These are phyloP conservation scores for Microdochium nivale DNA, from an alignment of 2,329 filamentous ascomycete species.

Conservation along the genomic window DNA sequence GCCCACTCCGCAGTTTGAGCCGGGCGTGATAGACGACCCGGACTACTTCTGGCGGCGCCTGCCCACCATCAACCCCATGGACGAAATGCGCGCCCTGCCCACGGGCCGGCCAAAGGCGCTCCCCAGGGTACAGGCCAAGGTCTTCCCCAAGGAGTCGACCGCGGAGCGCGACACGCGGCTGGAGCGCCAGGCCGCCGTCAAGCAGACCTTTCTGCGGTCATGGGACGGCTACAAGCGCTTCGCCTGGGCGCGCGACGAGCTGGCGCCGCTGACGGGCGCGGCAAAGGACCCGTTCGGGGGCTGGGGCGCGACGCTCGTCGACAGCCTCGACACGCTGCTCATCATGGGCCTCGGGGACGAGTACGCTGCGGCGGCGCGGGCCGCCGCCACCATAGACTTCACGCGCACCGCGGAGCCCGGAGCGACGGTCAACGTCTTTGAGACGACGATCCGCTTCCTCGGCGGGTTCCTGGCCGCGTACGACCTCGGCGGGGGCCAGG, in stretches of 20 bases:
- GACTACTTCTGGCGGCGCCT: conserved; percentile 17
- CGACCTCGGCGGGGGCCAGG: conserved; percentile 24
- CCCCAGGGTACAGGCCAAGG: conserved; percentile 11
- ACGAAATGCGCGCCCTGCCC: conserved; percentile 11
- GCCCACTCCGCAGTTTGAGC: not conserved
- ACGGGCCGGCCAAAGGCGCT: conserved; percentile 10
- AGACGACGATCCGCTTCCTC: conserved; percentile 27
- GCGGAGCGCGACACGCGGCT: conserved; percentile 8
- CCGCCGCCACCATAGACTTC: conserved; percentile 33
- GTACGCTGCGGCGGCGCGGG: conserved; percentile 32
- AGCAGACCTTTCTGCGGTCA: conserved; percentile 11
- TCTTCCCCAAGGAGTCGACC: conserved; percentile 9
- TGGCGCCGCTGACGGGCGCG: conserved; percentile 29
- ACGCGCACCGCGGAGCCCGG: conserved; percentile 18
- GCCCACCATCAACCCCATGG: conserved; percentile 12
- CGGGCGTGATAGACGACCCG: conserved; percentile 9
- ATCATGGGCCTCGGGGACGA: conserved; percentile 38
- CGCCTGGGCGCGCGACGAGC: conserved; percentile 33
- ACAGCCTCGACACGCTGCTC: conserved; percentile 22
- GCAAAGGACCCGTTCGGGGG: conserved; percentile 30
- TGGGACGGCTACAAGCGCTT: conserved; percentile 32
- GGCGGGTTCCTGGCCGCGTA: conserved; percentile 22
- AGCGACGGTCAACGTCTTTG: conserved; percentile 25
- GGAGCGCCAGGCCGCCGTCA: conserved; percentile 11
- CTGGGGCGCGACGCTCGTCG: conserved; percentile 38